Evolutionary conservation across 2,329 filamentous ascomycete species (phyloP).

Genomic region (Colletotrichum endophyticum): DNA sequence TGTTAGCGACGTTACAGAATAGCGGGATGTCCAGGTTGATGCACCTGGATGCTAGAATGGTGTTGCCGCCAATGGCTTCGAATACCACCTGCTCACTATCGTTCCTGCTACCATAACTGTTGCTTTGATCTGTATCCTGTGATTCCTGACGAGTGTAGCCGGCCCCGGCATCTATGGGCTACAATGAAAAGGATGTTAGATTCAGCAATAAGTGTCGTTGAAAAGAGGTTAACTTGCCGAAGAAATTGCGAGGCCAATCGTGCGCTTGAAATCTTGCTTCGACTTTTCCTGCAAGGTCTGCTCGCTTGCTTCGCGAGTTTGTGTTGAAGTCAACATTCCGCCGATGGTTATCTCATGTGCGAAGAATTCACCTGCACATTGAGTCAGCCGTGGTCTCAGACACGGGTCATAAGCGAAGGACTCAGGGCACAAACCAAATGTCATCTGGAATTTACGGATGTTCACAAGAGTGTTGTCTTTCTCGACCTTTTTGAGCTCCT

Average conservation of each 20-base stretch:
- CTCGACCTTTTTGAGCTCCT: not conserved
- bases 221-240: not conserved
- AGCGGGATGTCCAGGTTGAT: too few relatives aligned
- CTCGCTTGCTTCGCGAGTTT: not conserved
- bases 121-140: not conserved
- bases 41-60: slow-evolving; percentile 6
- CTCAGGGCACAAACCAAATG: not conserved
- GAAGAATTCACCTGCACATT: not conserved
- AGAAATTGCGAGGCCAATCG: not conserved
- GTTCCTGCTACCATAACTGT: not conserved
- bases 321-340: slow-evolving; percentile 1
- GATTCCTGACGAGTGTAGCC: not conserved
- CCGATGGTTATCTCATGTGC: not conserved
- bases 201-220: not conserved
- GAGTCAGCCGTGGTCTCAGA: not conserved
- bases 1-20: not conserved
- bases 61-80: slow-evolving; percentile 3
- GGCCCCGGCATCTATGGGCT: not conserved
- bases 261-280: not conserved
- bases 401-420: not conserved
- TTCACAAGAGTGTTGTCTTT: not conserved
- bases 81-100: not conserved
- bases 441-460: not conserved
- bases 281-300: not conserved
- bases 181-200: not conserved